Base-by-base conservation (phyloP, 2,329 filamentous ascomycete genomes). In the Colletotrichum lentis region DNA sequence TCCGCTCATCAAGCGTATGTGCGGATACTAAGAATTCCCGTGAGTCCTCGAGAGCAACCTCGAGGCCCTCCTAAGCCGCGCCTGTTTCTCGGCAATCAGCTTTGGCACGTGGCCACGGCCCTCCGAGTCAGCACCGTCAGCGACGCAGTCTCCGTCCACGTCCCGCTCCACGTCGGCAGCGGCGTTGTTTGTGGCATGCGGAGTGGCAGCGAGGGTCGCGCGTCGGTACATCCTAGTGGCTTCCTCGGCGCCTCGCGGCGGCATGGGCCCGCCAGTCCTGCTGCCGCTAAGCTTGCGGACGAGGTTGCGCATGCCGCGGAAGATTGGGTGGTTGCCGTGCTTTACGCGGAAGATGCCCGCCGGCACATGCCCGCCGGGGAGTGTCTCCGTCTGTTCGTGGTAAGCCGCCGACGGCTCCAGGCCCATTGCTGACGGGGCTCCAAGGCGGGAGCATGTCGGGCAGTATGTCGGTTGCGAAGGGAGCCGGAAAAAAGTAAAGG, bases 21-120 rank as follows among this genome's bases (percentile, higher is more conserved):
- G 24, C 43, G 39, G n/a, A 20, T 20, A 16, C 22, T 35, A 56
- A 14, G 24, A n/a, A 16, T 3, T 31, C 3, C 47, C 43, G 11
- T 69, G 62, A 35, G 62, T 60, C 50, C 62, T 56, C 44, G 11
- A 22, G 46, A 83, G 74, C 58, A 84, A 72, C 62, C 73, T 76
- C 37, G 79, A 76, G 1, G 83, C 82, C 37, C 82, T 75, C 47
- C 75, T 73, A 35, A 84, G 69, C 58, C 82, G 76, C 47, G 80
- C 79, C 57, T 78, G 76, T 66, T 75, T 80, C 53, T 79, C 76
- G 54, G 72, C 73, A 53, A 81, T 70, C 2, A 75, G 75, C 10
- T 73, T 73, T 47, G 67, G 37, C 22, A 69, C 67, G 14, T 67
- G 61, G 41, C 66, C 71, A 11, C 69, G 67, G 7, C 67, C 71